Conservation (phyloP, 257 asterid genomes). For the Gardenia jasminoides region DNA sequence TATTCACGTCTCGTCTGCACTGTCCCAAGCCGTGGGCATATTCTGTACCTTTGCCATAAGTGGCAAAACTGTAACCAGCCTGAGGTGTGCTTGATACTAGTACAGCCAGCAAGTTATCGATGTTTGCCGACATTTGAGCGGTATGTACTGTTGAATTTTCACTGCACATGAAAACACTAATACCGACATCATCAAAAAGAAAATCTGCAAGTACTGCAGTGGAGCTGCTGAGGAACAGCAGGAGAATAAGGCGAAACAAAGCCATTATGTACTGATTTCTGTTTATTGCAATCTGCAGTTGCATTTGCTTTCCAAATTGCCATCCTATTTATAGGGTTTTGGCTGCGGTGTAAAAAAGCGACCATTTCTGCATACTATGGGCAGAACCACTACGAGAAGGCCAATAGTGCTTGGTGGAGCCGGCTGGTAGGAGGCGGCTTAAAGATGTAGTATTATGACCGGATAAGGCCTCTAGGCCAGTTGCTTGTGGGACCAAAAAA, state of each 20-base stretch:
- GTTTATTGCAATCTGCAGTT: background rate
- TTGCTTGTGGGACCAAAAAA: no score
- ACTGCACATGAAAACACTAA: constrained; percentile 53
- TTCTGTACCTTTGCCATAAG: constrained; percentile 34
- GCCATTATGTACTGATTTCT: constrained; percentile 21
- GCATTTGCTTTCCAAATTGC: no score
- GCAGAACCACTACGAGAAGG: no score
- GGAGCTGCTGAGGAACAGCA: constrained; percentile 25
- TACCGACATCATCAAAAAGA: no score
- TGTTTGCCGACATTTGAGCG: constrained; percentile 37
- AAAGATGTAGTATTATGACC: no score
- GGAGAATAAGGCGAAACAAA: constrained; percentile 22
- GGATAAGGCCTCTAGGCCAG: no score
- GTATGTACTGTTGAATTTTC: constrained; percentile 14
- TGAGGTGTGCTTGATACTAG: constrained; percentile 38
- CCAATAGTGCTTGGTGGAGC: no score
- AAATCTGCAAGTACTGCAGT: background rate
- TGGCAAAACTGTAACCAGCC: constrained; percentile 43
- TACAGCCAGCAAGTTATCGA: constrained; percentile 33
- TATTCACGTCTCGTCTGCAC: constrained; percentile 70
- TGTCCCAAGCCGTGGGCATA: constrained; percentile 65
- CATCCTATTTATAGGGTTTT: no score
- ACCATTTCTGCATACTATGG: no score
- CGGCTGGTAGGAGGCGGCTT: no score
- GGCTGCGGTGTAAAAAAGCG: no score